These are phyloP conservation scores for Neonectria sp. DNA, from an alignment of 2,329 filamentous ascomycete species.

Conservation along the genomic window DNA sequence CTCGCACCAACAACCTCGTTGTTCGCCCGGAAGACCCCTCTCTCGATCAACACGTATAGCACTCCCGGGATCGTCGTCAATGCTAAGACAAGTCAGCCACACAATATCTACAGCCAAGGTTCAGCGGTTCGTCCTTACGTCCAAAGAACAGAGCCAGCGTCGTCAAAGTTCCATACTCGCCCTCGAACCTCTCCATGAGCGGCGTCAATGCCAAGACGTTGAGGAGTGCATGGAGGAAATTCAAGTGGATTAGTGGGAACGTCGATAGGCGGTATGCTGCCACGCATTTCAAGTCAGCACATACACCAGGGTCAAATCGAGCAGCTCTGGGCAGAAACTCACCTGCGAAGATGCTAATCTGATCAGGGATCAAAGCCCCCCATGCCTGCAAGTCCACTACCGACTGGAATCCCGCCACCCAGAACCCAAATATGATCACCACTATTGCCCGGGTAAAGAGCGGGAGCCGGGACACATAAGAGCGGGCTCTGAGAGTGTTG, in stretches of 20 bases:
- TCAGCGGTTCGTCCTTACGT: conserved; percentile 72
- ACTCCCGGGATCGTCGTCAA: conserved; percentile 86
- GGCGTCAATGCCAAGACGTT: conserved; percentile 87
- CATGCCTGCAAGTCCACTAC: conserved; percentile 82
- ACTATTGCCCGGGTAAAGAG: conserved; percentile 85
- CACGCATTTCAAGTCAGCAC: background rate
- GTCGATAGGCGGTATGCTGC: conserved; percentile 94
- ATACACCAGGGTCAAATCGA: background rate
- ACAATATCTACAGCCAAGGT: background rate
- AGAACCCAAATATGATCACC: conserved; percentile 72
- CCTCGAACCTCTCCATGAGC: conserved; percentile 94
- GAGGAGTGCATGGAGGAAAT: conserved; percentile 84
- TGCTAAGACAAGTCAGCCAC: conserved; percentile 62
- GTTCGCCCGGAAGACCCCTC: conserved; percentile 78
- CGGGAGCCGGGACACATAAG: conserved; percentile 88
- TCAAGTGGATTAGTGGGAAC: conserved; percentile 88
- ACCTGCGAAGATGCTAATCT: conserved; percentile 82
- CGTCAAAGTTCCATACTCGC: conserved; percentile 90
- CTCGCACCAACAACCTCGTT: conserved; percentile 86
- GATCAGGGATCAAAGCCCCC: conserved; percentile 83
- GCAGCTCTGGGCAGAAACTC: conserved; percentile 39
- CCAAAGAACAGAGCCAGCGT: conserved; percentile 91
- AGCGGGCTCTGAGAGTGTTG: conserved; percentile 81
- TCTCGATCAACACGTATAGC: conserved; percentile 85
- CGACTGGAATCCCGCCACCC: conserved; percentile 77